Percentiles rank a stretch among this genome's conserved stretches.
These are phyloP conservation scores for Avena insularis DNA, from an alignment of 176 grass and related monocot species.

Conservation along the genomic window DNA sequence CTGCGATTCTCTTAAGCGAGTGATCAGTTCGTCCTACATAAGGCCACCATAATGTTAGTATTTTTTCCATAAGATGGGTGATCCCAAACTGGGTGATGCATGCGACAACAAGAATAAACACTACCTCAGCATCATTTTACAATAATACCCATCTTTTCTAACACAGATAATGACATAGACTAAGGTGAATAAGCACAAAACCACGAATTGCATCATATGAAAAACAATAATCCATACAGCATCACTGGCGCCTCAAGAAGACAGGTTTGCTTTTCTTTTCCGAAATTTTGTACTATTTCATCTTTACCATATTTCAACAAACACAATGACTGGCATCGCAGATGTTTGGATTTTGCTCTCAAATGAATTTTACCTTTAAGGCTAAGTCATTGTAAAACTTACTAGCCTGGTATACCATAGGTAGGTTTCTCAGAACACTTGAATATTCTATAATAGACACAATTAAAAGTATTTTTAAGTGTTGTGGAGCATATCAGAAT, in stretches of 20 bases:
- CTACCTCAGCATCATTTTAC: background rate
- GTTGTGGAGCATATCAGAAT: background rate
- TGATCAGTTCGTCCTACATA: slow-evolving; percentile 63
- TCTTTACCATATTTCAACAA: background rate
- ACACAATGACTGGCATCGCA: background rate
- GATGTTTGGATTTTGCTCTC: background rate
- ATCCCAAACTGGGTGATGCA: background rate
- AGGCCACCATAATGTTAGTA: slow-evolving; percentile 16
- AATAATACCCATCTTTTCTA: background rate
- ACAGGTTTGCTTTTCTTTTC: background rate
- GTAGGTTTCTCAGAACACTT: background rate
- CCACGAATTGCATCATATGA: background rate
- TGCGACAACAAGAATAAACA: background rate
- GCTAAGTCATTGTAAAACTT: background rate
- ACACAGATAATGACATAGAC: background rate
- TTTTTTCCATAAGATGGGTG: background rate
- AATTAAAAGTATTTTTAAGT: slow-evolving; percentile 7
- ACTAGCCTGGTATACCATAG: background rate
- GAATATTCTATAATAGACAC: slow-evolving; percentile 1
- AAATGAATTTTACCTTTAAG: slow-evolving; percentile 11
- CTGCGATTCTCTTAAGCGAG: slow-evolving; percentile 1
- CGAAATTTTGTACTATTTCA: background rate
- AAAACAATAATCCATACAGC: background rate
- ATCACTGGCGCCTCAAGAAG: background rate
- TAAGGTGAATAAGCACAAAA: slow-evolving; percentile 2